Conservation (phyloP, 345 rosid genomes). For the Gynandropsis gynandra region DNA sequence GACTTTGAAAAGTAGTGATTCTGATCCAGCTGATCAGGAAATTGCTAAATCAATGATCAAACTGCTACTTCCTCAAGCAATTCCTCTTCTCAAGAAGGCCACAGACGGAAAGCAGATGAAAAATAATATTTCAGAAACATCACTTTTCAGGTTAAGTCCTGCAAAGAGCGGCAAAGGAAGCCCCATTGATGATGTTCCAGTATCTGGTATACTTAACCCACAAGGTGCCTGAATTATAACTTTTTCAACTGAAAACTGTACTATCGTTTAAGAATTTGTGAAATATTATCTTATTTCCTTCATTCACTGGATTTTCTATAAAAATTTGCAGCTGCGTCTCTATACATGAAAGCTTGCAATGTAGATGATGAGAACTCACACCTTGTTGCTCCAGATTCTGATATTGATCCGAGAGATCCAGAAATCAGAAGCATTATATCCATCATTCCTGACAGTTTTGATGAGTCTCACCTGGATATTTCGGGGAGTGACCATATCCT, state of each 20-base stretch:
- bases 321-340: slow-evolving; percentile 29
- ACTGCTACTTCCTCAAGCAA: slow-evolving; percentile 81
- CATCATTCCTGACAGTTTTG: slow-evolving; percentile 43
- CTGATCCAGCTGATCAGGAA: slow-evolving; percentile 52
- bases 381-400: slow-evolving; percentile 23
- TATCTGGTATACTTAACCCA: slow-evolving; percentile 25
- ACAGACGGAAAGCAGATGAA: slow-evolving; percentile 38
- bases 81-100: slow-evolving; percentile 58
- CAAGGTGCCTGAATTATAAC: slow-evolving; percentile 11
- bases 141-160: slow-evolving; percentile 19
- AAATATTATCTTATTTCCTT: slow-evolving; percentile 3
- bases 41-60: slow-evolving; percentile 69
- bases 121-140: slow-evolving; percentile 18
- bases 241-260: not conserved
- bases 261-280: not conserved
- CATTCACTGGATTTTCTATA: slow-evolving; percentile 7
- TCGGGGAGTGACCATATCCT: slow-evolving; percentile 19
- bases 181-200: slow-evolving; percentile 25
- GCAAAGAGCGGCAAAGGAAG: slow-evolving; percentile 23
- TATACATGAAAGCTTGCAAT: slow-evolving; percentile 17
- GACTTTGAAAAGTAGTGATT: slow-evolving; percentile 38
- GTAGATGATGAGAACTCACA: slow-evolving; percentile 24
- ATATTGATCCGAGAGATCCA: slow-evolving; percentile 10
- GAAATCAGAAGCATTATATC: slow-evolving; percentile 26
- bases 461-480: slow-evolving; percentile 31